A percentile compares a stretch with the other conserved stretches of the same genome.
Conservation (phyloP, 495 filamentous ascomycete species). For the Schizothecium vesticola region DNA sequence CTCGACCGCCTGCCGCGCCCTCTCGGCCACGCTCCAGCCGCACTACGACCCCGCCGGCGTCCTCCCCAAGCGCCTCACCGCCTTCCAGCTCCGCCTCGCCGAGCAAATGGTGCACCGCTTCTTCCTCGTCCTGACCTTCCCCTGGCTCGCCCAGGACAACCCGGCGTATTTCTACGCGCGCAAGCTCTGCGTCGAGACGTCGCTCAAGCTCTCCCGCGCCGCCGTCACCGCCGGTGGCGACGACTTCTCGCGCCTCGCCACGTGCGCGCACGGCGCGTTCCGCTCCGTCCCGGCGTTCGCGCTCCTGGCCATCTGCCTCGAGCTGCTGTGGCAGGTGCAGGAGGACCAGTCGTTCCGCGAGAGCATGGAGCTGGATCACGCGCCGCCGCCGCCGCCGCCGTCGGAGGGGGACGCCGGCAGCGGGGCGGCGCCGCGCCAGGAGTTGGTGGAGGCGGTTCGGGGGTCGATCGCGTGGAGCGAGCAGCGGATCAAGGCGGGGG, state of each 20-base stretch:
- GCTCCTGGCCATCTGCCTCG: conserved; percentile 40
- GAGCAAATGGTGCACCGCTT: conserved; percentile 47
- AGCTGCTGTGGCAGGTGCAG: conserved; percentile 45
- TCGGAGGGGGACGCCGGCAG: conserved; percentile 23
- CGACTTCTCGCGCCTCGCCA: conserved; percentile 39
- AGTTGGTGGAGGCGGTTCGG: conserved; percentile 44
- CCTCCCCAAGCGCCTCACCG: conserved; percentile 28
- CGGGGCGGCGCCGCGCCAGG: conserved; percentile 31
- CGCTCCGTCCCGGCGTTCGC: conserved; percentile 41
- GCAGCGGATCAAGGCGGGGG: conserved; percentile 44
- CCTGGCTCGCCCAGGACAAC: conserved; percentile 35
- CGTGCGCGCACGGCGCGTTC: conserved; percentile 45
- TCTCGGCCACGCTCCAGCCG: conserved; percentile 27
- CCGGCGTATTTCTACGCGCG: conserved; percentile 43
- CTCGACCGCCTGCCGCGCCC: conserved; percentile 27
- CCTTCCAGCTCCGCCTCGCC: conserved; percentile 34
- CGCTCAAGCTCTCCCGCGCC: conserved; percentile 38
- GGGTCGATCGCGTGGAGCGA: conserved; percentile 43
- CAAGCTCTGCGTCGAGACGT: conserved; percentile 41
- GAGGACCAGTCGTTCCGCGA: conserved; percentile 48
- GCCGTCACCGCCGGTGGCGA: conserved; percentile 25
- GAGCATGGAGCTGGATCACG: conserved; percentile 24
- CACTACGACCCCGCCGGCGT: conserved; percentile 33
- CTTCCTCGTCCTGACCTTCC: conserved; percentile 47
- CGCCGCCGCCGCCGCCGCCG: conserved; percentile 11